Conservation (phyloP, 352 stramenopile genomes). For the Globisporangium barbulae region DNA sequence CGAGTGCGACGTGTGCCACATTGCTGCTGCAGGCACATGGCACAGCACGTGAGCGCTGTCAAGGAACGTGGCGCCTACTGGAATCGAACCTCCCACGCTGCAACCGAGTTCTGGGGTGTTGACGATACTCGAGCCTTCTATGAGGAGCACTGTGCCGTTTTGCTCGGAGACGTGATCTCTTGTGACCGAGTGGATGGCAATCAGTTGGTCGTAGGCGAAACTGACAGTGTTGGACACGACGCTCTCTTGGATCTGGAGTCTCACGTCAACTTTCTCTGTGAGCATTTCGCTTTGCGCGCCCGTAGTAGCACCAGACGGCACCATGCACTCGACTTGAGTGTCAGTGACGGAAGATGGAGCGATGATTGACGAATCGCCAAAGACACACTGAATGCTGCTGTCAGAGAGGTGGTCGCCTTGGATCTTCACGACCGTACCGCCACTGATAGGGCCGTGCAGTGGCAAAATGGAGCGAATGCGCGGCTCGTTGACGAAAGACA, state of each 20-base stretch:
- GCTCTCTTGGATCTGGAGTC: conserved; percentile 8
- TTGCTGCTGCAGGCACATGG: not conserved
- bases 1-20: not conserved
- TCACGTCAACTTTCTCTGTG: not conserved
- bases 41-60: conserved; percentile 18
- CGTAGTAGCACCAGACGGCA: conserved; percentile 8
- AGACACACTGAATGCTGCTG: conserved; percentile 21
- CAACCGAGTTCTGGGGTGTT: conserved; percentile 27
- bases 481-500: conserved; percentile 26
- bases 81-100: conserved; percentile 14
- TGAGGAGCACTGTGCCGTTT: conserved; percentile 16
- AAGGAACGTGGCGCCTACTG: conserved; percentile 14
- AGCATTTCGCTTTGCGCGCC: too few species aligned
- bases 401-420: conserved; percentile 20
- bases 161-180: conserved; percentile 19
- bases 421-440: conserved; percentile 28
- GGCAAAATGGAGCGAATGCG: conserved; percentile 23
- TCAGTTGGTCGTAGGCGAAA: conserved; percentile 24
- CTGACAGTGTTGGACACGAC: conserved; percentile 28
- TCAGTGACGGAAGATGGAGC: conserved; percentile 17
- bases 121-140: conserved; percentile 34
- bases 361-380: conserved; percentile 22
- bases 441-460: conserved; percentile 21
- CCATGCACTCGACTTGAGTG: conserved; percentile 21
- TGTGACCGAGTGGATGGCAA: conserved; percentile 22